A percentile compares a stretch with the other conserved stretches of the same genome.
phyloP scores from a whole-genome alignment of 2,329 filamentous ascomycete genomes.

The Pestalotiopsis fici region DNA sequence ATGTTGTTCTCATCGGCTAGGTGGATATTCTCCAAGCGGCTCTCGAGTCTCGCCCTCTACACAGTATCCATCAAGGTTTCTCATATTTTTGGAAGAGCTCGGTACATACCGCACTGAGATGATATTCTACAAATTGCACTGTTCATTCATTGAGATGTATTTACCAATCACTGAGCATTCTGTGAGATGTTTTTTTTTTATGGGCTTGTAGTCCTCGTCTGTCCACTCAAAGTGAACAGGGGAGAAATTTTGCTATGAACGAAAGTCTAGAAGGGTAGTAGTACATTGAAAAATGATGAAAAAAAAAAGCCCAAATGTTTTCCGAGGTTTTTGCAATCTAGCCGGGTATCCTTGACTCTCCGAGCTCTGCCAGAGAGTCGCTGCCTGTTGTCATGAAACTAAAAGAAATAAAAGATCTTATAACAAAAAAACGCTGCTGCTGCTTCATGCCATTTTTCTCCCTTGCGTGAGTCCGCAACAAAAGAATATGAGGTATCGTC shows the following conservation, averaged over 20 bases:
- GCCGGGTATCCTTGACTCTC: neutral
- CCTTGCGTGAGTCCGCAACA: neutral
- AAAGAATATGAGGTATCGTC: neutral
- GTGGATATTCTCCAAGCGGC: too few relatives aligned
- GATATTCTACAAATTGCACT: too few relatives aligned
- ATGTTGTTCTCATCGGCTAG: too few relatives aligned
- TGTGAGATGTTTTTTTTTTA: too few relatives aligned
- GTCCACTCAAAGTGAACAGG: constrained; percentile 13
- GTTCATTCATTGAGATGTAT: too few relatives aligned
- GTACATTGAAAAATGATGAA: constrained; percentile 14
- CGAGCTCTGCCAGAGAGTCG: neutral
- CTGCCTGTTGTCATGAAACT: neutral
- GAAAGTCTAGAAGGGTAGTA: constrained; percentile 29
- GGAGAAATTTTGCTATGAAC: constrained; percentile 19
- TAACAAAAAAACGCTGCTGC: neutral
- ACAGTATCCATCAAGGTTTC: too few relatives aligned
- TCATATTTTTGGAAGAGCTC: too few relatives aligned
- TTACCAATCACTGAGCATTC: too few relatives aligned
- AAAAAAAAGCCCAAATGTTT: neutral
- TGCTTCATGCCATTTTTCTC: neutral
- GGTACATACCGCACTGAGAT: too few relatives aligned
- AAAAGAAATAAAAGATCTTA: neutral
- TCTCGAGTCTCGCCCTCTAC: too few relatives aligned
- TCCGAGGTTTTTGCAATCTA: neutral
- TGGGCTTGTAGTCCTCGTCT: neutral